A percentile compares a stretch with the other conserved stretches of the same genome.
These are phyloP conservation scores for Camellia granthamiana DNA, from an alignment of 148 eudicot genomes.

Conservation along the genomic window DNA sequence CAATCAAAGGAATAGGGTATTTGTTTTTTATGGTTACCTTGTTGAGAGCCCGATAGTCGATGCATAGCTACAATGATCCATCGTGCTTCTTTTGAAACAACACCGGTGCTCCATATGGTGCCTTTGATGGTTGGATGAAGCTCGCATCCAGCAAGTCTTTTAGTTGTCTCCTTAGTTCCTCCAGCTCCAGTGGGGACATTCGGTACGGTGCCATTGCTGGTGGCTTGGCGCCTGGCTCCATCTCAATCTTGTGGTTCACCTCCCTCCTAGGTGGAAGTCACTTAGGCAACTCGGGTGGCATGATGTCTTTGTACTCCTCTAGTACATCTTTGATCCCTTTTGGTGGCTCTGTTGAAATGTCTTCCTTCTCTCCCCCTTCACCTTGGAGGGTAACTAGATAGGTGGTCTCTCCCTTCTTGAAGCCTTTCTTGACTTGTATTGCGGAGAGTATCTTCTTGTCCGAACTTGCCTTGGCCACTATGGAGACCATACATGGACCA, in stretches of 20 bases:
- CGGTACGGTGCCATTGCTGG: no score
- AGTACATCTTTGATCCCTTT: not conserved
- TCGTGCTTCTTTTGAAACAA: conserved; percentile 5
- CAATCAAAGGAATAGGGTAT: conserved; percentile 5
- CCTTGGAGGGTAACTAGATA: not conserved
- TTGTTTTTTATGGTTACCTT: conserved; percentile 8
- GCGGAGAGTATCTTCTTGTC: no score
- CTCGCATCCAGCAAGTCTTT: not conserved
- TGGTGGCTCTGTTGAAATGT: not conserved
- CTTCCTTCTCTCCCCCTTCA: not conserved
- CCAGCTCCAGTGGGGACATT: not conserved
- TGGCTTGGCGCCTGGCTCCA: no score
- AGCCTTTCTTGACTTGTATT: not conserved
- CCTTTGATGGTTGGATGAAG: not conserved
- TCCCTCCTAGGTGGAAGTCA: no score
- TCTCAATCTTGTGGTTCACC: no score
- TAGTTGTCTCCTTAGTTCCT: conserved; percentile 1
- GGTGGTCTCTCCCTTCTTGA: not conserved
- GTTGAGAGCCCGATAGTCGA: not conserved
- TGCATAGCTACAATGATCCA: not conserved
- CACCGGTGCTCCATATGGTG: not conserved
- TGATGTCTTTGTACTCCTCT: not conserved
- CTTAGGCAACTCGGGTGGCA: no score
- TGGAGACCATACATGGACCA: no score
- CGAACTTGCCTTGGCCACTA: no score